A percentile compares a stretch with the other conserved stretches of the same genome.
Evolutionary conservation across 1,284 basidiomycete genomes (phyloP).

Genomic region (Gomphus bonarii): DNA sequence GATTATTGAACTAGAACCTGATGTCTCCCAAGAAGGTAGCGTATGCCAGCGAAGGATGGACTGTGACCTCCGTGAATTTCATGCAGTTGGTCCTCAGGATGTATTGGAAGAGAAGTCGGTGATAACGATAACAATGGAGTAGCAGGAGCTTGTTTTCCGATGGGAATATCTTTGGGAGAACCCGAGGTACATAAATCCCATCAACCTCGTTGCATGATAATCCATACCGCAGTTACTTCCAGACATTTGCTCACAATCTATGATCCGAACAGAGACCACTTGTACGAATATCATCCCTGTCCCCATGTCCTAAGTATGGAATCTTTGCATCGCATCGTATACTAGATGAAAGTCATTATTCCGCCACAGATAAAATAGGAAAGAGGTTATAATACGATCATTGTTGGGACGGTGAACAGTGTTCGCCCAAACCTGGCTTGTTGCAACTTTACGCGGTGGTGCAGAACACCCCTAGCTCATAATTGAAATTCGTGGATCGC

Average conservation of each 20-base stretch:
- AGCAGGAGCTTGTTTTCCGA: not conserved
- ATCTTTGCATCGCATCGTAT: too few relatives aligned
- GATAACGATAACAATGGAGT: not conserved
- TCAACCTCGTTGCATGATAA: not conserved
- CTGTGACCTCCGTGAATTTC: not conserved
- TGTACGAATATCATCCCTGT: not conserved
- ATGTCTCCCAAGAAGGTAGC: not conserved
- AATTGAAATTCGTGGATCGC: not conserved
- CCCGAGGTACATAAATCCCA: not conserved
- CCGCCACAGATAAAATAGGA: too few relatives aligned
- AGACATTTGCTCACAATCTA: not conserved
- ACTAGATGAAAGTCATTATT: too few relatives aligned
- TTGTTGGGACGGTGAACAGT: not conserved
- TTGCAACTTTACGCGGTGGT: not conserved
- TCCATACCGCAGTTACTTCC: not conserved
- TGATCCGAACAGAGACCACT: not conserved
- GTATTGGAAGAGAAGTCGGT: too few relatives aligned
- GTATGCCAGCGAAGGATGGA: not conserved
- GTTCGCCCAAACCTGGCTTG: not conserved
- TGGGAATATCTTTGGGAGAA: not conserved
- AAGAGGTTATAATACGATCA: not conserved
- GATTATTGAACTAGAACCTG: not conserved
- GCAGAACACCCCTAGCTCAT: not conserved
- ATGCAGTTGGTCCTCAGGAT: not conserved
- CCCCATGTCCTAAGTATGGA: not conserved